Percentiles rank a stretch among this genome's conserved stretches.
These are phyloP conservation scores for Salix suchowensis DNA, from an alignment of 345 rosid genomes.

Conservation along the genomic window DNA sequence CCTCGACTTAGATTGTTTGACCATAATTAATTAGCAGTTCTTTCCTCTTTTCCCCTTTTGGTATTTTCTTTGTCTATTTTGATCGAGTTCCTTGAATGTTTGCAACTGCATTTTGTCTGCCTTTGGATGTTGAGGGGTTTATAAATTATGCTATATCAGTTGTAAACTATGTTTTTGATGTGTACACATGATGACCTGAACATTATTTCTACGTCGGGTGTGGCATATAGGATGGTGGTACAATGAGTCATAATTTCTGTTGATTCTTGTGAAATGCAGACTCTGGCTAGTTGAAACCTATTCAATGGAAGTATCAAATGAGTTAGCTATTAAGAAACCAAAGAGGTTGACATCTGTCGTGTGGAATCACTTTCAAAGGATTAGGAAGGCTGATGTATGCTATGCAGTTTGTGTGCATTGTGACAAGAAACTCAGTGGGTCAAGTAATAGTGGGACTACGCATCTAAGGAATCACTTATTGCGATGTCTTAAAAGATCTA, in stretches of 20 bases:
- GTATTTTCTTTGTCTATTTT: not conserved
- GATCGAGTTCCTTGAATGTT: not conserved
- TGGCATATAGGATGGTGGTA: not conserved
- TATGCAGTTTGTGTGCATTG: constrained; percentile 86
- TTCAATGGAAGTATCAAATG: constrained; percentile 74
- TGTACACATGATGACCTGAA: not conserved
- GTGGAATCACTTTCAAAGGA: constrained; percentile 91
- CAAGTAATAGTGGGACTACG: constrained; percentile 94
- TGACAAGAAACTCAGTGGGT: constrained; percentile 88
- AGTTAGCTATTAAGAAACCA: constrained; percentile 57
- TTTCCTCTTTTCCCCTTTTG: not conserved
- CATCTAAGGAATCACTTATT: constrained; percentile 89
- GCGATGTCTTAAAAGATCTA: constrained; percentile 83
- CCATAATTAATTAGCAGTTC: not conserved
- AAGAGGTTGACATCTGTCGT: constrained; percentile 89
- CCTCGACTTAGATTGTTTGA: not conserved
- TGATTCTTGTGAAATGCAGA: constrained; percentile 30
- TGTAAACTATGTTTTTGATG: not conserved
- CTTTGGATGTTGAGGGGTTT: not conserved
- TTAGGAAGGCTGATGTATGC: constrained; percentile 82
- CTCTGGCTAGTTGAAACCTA: constrained; percentile 19
- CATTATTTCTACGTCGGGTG: not conserved
- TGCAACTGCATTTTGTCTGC: not conserved
- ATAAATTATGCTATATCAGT: not conserved
- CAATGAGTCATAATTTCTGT: not conserved